phyloP scores from a whole-genome alignment of 139 green algal genomes.

The Tetraselmis chui region DNA sequence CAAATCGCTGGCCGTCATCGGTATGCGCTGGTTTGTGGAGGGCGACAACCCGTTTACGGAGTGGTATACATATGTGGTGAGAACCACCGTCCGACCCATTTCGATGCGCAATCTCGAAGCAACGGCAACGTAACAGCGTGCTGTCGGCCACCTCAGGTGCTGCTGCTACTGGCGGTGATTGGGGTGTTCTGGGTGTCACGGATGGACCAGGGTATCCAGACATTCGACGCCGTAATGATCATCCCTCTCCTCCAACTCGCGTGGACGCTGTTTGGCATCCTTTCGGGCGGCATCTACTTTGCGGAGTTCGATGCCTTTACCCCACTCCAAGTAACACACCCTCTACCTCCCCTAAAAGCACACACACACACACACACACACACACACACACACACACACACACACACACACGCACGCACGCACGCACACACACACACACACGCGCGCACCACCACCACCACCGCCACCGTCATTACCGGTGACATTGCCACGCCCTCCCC shows the following conservation, averaged over 20 bases:
- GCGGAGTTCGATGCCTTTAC: slow-evolving; percentile 1
- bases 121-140: too few species aligned
- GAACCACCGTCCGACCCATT: too few species aligned
- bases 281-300: slow-evolving; percentile 6
- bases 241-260: not conserved
- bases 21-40: not conserved
- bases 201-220: slow-evolving; percentile 6
- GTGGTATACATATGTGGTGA: not conserved
- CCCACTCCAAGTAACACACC: not conserved
- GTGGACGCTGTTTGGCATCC: slow-evolving; percentile 7
- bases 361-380: too few species aligned
- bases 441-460: too few species aligned
- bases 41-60: not conserved
- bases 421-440: too few species aligned
- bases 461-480: too few species aligned
- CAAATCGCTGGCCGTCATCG: not conserved
- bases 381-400: too few species aligned
- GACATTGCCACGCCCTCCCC: too few species aligned
- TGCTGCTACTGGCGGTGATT: not conserved
- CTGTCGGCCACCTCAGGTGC: too few species aligned
- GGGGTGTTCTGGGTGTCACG: slow-evolving; percentile 1
- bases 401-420: too few species aligned
- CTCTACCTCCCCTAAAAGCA: too few species aligned
- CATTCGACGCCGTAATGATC: slow-evolving; percentile 4
- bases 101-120: too few species aligned